Evolutionary conservation across 768 basidiomycete genomes (phyloP), one percentile per base, ranked within the genome.

Genomic region (Mycena crocata): DNA sequence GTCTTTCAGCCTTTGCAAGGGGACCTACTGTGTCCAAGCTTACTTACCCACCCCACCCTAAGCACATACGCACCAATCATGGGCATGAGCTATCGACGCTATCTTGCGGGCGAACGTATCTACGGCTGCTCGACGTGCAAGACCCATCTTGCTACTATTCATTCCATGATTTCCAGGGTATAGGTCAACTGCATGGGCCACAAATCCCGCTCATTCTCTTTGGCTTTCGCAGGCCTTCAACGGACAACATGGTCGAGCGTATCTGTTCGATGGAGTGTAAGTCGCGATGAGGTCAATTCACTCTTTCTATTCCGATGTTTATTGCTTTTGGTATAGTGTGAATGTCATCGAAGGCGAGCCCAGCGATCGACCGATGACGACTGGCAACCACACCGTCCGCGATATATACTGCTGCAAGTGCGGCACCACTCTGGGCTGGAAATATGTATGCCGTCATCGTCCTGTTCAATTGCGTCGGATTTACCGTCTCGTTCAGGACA

Each of bases 391-490:
- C 81, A 94, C 92, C 30, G 97, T 99, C 35, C 90, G 97, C 62
- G 97, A 99, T 77, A 95, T 99, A 68, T 94, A 88, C 79, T 99
- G 97, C 80, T 82, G 85, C 84, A 97, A 96, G 79, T 99, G 97
- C 79, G 87, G 89, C 65, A 87, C 87, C 54, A 88, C 86, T 21
- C 86, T 99, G 34, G 97, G 97, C 61, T 99, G 98, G 97, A 98
- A 98, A 95, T 99, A 99, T 78, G 98, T 94, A 76, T 78, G 91
- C 83, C 23, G 50, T 21, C 46, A 40, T 50, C 40, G 57, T 23
- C 42, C 39, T 37, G 48, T 45, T 3, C 21, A 32, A 8, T 34
- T 4, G 19, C 51, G 50, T 50, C 19, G 31, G 44, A 66, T 62
- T 32, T 71, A 23, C 57, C 32, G 3, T 46, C n/a, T 37, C 54